Evolutionary conservation across 805 yeast species (phyloP), one percentile per base, ranked within the genome.

Genomic region (Starmerella potacharoeniae): DNA sequence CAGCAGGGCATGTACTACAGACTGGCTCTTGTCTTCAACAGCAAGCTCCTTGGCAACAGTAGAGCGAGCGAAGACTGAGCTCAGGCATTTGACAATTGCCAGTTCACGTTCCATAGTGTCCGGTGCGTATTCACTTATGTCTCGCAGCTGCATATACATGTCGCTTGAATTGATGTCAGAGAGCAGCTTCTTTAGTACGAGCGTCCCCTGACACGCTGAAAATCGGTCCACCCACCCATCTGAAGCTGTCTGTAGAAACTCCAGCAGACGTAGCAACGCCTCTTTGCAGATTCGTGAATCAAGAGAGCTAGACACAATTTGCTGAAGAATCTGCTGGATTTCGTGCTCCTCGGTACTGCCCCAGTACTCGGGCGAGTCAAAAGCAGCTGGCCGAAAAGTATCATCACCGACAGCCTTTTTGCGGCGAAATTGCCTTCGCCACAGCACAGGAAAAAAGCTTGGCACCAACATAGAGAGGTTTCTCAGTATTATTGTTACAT

Each of bases 281-380:
- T 45, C 13, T 7, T 9, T 10, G 8, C 40, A 29, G 31, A 37
- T 2, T 1, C 49, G n/a, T 2, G 45, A 8, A 28, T 49, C 46
- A 0, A 51, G 41, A 3, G 45, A 29, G 30, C 33, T 28, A 30
- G 42, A 14, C 1, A 54, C 30, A 13, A 57, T n/a, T 28, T 31
- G 29, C 11, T 48, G 52, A 11, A 57, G 43, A 9, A 55, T 14
- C 17, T 5, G 6, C 31, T 51, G 55, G 14, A 57, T 53, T 28
- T 57, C 57, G 17, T 35, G 44, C 28, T 53, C 57, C n/a, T 56
- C 59, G 5, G 34, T 7, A 16, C 57, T 53, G 7, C 55, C 57
- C 57, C 57, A 56, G 13, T 33, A 48, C 6, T 39, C 44, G 8
- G 44, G 49, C 5, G 49, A 46, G 31, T 46, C 49, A 13, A 46